Evolutionary conservation across 305 asterid species (phyloP).

Genomic region (Fraxinus platypoda): DNA sequence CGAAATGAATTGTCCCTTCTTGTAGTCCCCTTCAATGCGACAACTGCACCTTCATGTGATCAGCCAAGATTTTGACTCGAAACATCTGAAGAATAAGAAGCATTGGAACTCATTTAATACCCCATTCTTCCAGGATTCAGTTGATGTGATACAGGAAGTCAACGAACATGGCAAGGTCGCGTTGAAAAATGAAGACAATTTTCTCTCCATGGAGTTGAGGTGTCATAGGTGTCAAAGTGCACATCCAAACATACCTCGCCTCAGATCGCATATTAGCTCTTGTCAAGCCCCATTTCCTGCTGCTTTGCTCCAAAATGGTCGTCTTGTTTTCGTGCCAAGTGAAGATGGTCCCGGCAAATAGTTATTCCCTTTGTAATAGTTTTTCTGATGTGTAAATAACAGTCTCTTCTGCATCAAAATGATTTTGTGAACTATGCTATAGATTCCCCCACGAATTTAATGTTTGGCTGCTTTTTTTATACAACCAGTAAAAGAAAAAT

Average conservation of each 20-base stretch:
- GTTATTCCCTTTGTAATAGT: background rate
- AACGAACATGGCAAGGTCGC: constrained; percentile 44
- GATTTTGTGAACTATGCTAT: background rate
- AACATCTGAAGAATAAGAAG: constrained; percentile 72
- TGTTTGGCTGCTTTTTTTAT: background rate
- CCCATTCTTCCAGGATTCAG: constrained; percentile 76
- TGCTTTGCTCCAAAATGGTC: constrained; percentile 47
- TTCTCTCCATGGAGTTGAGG: constrained; percentile 56
- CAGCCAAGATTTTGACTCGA: constrained; percentile 87
- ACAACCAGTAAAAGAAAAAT: background rate
- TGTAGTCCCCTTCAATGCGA: constrained; percentile 84
- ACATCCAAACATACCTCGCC: constrained; percentile 80
- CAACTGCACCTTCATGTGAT: constrained; percentile 92
- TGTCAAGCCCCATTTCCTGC: constrained; percentile 65
- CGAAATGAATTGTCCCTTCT: constrained; percentile 14
- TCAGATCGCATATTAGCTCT: constrained; percentile 62
- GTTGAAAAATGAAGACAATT: constrained; percentile 35
- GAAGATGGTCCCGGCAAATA: constrained; percentile 1
- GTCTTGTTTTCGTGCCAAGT: constrained; percentile 40
- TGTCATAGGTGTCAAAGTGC: constrained; percentile 87
- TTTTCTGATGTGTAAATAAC: background rate
- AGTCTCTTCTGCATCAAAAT: background rate
- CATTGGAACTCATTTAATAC: constrained; percentile 95
- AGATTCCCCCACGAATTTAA: background rate
- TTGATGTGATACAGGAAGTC: constrained; percentile 70